A percentile compares a stretch with the other conserved stretches of the same genome.
Conservation (phyloP, 2,329 filamentous ascomycete species). For the Beauveria brongniartii region DNA sequence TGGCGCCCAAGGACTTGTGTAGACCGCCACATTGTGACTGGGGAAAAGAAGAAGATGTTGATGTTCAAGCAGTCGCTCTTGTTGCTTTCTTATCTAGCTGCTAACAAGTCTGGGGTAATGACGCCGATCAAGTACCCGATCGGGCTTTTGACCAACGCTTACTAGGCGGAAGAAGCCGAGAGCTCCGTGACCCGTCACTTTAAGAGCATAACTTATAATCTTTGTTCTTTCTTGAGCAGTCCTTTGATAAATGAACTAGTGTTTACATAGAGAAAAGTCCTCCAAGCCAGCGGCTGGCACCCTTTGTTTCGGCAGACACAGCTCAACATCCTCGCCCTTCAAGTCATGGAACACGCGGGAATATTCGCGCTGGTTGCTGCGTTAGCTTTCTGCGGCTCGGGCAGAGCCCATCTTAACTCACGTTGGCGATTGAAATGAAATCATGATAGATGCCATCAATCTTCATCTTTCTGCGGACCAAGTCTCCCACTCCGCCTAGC, state of each 20-base stretch:
- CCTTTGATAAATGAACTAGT: background rate
- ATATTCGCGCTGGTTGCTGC: conserved; percentile 21
- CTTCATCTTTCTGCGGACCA: conserved; percentile 31
- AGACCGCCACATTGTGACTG: background rate
- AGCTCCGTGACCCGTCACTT: background rate
- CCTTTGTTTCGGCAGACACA: conserved; percentile 20
- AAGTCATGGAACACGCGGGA: conserved; percentile 20
- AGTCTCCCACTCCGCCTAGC: conserved; percentile 29
- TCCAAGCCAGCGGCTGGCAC: conserved; percentile 20
- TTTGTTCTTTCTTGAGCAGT: too few relatives aligned
- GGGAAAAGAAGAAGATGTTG: background rate
- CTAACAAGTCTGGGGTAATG: background rate
- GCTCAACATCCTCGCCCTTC: conserved; percentile 22
- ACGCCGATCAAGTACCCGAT: background rate
- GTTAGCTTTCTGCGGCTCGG: background rate
- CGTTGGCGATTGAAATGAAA: conserved; percentile 25
- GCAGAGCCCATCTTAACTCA: conserved; percentile 1
- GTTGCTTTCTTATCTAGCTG: background rate
- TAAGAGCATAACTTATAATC: background rate
- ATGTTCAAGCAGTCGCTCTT: background rate
- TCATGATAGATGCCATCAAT: conserved; percentile 28
- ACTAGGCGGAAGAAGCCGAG: conserved; percentile 1
- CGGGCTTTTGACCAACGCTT: background rate
- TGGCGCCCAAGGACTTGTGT: background rate
- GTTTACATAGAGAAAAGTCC: conserved; percentile 20